Conservation (phyloP, 345 rosid genomes). For the Eucalyptus regnans region DNA sequence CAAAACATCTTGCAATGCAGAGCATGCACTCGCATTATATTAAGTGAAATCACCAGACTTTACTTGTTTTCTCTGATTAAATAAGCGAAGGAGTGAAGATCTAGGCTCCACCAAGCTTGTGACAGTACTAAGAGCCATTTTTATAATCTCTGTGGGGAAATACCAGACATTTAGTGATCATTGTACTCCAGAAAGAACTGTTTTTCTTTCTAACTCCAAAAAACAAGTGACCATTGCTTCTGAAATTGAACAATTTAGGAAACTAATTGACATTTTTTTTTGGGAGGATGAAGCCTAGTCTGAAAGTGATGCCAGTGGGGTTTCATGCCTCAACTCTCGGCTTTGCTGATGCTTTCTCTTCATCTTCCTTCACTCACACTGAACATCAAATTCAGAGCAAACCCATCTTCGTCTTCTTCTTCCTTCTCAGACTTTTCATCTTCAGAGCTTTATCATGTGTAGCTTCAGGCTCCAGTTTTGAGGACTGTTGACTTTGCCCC, state of each 20-base stretch:
- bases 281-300: neutral
- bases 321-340: neutral
- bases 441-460: neutral
- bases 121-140: neutral
- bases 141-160: neutral
- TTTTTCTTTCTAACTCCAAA: neutral
- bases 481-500: neutral
- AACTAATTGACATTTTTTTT: neutral
- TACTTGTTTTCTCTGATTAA: neutral
- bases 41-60: neutral
- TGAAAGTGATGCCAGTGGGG: neutral
- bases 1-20: neutral
- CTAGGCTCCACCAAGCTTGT: neutral
- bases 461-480: neutral
- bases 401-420: neutral
- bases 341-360: neutral
- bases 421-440: neutral
- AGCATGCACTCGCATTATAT: neutral
- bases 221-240: neutral
- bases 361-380: neutral
- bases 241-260: neutral
- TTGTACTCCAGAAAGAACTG: neutral
- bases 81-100: neutral
- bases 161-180: neutral
- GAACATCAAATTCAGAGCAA: neutral